A percentile compares a stretch with the other conserved stretches of the same genome.
These are phyloP conservation scores for Porcisia deanei DNA, from an alignment of 208 protist genomes.

Conservation along the genomic window DNA sequence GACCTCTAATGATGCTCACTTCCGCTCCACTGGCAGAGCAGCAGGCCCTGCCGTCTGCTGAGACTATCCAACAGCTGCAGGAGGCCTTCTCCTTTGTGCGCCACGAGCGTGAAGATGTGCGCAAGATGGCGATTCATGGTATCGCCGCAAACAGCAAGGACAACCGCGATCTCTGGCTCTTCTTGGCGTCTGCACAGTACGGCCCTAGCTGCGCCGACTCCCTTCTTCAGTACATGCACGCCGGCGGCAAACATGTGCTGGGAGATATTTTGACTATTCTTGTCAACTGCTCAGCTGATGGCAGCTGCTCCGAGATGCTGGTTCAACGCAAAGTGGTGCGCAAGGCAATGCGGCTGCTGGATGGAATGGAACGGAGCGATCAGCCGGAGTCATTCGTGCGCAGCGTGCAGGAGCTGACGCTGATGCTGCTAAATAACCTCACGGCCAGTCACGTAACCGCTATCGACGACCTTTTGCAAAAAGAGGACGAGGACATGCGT, in stretches of 20 bases:
- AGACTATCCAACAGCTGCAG: slow-evolving; percentile 39
- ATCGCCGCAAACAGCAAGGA: slow-evolving; percentile 82
- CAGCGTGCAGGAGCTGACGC: slow-evolving; percentile 70
- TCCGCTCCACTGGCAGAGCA: background rate
- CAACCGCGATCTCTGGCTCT: slow-evolving; percentile 52
- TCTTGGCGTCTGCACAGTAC: slow-evolving; percentile 46
- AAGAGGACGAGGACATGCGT: slow-evolving; percentile 77
- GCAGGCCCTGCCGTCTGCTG: slow-evolving; percentile 7
- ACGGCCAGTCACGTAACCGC: slow-evolving; percentile 75
- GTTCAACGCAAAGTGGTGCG: slow-evolving; percentile 63
- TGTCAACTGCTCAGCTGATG: slow-evolving; percentile 82
- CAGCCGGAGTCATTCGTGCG: slow-evolving; percentile 36
- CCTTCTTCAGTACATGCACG: slow-evolving; percentile 68
- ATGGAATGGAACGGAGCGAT: slow-evolving; percentile 54
- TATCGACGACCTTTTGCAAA: slow-evolving; percentile 76
- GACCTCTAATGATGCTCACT: background rate
- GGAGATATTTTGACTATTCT: slow-evolving; percentile 82
- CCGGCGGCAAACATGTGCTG: slow-evolving; percentile 40
- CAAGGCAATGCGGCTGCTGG: slow-evolving; percentile 79
- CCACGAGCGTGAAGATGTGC: slow-evolving; percentile 79
- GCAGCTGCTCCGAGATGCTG: slow-evolving; percentile 68
- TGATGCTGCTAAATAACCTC: slow-evolving; percentile 88
- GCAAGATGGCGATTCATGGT: slow-evolving; percentile 79
- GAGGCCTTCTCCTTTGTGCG: slow-evolving; percentile 73
- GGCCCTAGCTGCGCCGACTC: slow-evolving; percentile 49